Base-by-base conservation (phyloP, 116 monocot genomes). In the Trichopus zeylanicus region DNA sequence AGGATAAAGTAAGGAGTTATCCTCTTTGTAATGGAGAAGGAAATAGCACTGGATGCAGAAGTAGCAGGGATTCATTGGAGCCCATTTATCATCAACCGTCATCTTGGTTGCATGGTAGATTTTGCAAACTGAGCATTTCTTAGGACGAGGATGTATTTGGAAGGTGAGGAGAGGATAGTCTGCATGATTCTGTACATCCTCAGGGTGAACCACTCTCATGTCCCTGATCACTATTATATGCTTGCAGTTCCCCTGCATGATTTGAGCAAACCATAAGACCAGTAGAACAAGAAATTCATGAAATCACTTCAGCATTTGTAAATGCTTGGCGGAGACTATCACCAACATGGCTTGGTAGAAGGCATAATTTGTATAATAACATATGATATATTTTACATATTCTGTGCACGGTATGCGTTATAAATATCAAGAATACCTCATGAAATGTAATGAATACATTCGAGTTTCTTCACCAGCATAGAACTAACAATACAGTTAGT, bases 21-120 rank as follows among this genome's bases (percentile, higher is more conserved):
- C 90, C 62, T 95, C 83, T 31, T 86, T 81, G 70, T 89, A 95
- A 65, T 95, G 95, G 54, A 95, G 90, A 22, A 95, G 95, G 67
- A 73, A 84, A 31, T 95, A 90, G 47, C 95, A 95, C 25, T 86
- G 83, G 31, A 86, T 72, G 66, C 95, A 95, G 69, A 95, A 95
- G 65, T 83, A 89, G 39, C 81, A 86, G 7, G 95, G 95, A 55
- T 84, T 89, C 25, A 71, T 56, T 6, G 63, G 66, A 8, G 90
- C 81, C 90, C 86, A 95, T 60, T 81, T 83, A 31, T 95, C 95
- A 29, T 90, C 86, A 2, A 81, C 78, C 24, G 95, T 87, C 71
- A 86, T 75, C 70, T 86, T 95, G 4, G 73, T 65, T 16, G 90
- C 86, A 7, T 27, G 63, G 34, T 80, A 83, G 32, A 95, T 82